Percentiles rank a stretch among this genome's conserved stretches.
Evolutionary conservation across 306 rosid species (phyloP).

Genomic region (Crotalaria pallida): DNA sequence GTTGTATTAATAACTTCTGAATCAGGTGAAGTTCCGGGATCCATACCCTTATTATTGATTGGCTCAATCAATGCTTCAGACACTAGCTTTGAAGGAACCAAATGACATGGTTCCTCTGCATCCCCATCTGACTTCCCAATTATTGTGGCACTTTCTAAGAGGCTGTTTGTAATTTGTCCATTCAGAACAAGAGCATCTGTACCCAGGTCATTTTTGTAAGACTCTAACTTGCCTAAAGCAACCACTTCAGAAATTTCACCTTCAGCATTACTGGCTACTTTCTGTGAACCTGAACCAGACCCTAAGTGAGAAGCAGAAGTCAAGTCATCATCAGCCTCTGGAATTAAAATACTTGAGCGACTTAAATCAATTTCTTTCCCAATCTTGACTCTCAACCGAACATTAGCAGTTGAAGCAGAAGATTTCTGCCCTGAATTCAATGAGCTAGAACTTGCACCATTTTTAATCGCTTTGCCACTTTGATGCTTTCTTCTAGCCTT

Average conservation of each 20-base stretch:
- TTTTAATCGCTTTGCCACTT: conserved; percentile 41
- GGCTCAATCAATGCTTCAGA: conserved; percentile 49
- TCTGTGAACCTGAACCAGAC: conserved; percentile 34
- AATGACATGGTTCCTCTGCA: conserved; percentile 29
- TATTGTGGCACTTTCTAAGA: conserved; percentile 31
- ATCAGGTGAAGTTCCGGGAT: conserved; percentile 99
- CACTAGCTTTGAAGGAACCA: conserved; percentile 34
- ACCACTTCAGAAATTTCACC: conserved; percentile 31
- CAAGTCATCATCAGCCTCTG: conserved; percentile 43
- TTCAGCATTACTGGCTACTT: conserved; percentile 30
- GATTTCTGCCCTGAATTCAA: conserved; percentile 36
- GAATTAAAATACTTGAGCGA: conserved; percentile 41
- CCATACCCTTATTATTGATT: conserved; percentile 41
- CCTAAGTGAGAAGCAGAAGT: conserved; percentile 31
- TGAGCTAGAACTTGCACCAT: conserved; percentile 39
- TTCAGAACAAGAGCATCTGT: conserved; percentile 41
- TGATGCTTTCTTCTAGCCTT: conserved; percentile 43
- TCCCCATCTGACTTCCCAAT: conserved; percentile 40
- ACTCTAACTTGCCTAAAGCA: conserved; percentile 25
- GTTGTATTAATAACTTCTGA: conserved; percentile 83
- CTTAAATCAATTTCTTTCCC: conserved; percentile 57
- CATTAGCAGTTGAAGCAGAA: conserved; percentile 36
- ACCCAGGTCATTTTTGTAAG: conserved; percentile 32
- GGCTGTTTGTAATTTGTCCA: conserved; percentile 43
- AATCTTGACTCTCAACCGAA: conserved; percentile 79